A percentile compares a stretch with the other conserved stretches of the same genome.
Conservation (phyloP, 2,329 filamentous ascomycete genomes). For the Mollisia scopiformis region DNA sequence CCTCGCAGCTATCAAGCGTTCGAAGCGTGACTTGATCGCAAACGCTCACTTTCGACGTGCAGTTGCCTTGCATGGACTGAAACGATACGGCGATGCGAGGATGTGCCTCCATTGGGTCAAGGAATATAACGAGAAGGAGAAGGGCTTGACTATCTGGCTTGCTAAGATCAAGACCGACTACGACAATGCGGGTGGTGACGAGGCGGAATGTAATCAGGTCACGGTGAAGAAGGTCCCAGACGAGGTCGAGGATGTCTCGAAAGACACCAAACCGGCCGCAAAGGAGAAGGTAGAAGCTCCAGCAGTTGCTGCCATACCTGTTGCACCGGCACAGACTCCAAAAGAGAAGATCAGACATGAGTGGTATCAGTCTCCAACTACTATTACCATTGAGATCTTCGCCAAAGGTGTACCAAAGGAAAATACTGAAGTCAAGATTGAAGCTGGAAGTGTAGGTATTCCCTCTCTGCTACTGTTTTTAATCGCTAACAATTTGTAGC, state of each 20-base stretch:
- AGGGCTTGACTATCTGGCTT: slow-evolving; percentile 59
- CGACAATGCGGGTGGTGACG: slow-evolving; percentile 47
- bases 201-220: slow-evolving; percentile 48
- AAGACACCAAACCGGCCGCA: slow-evolving; percentile 12
- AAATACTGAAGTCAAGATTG: slow-evolving; percentile 50
- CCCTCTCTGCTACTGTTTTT: slow-evolving; percentile 6
- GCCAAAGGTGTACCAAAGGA: slow-evolving; percentile 66
- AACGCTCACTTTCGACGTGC: slow-evolving; percentile 83
- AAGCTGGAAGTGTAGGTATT: slow-evolving; percentile 26
- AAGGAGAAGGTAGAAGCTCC: slow-evolving; percentile 12
- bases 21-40: slow-evolving; percentile 73
- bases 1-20: slow-evolving; percentile 64
- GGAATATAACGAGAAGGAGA: slow-evolving; percentile 54
- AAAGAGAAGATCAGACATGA: slow-evolving; percentile 67
- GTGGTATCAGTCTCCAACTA: slow-evolving; percentile 68
- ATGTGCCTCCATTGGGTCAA: slow-evolving; percentile 65
- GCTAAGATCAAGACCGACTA: slow-evolving; percentile 57
- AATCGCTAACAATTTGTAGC: slow-evolving; percentile 36
- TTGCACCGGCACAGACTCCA: slow-evolving; percentile 40
- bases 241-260: slow-evolving; percentile 39
- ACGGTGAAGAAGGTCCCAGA: slow-evolving; percentile 57
- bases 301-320: slow-evolving; percentile 13
- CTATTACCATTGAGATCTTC: slow-evolving; percentile 65
- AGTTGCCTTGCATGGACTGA: slow-evolving; percentile 71
- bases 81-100: slow-evolving; percentile 74